These are phyloP conservation scores for Capillidium rhysosporum DNA, from an alignment of 371 early-diverging fungal genomes.

Conservation along the genomic window DNA sequence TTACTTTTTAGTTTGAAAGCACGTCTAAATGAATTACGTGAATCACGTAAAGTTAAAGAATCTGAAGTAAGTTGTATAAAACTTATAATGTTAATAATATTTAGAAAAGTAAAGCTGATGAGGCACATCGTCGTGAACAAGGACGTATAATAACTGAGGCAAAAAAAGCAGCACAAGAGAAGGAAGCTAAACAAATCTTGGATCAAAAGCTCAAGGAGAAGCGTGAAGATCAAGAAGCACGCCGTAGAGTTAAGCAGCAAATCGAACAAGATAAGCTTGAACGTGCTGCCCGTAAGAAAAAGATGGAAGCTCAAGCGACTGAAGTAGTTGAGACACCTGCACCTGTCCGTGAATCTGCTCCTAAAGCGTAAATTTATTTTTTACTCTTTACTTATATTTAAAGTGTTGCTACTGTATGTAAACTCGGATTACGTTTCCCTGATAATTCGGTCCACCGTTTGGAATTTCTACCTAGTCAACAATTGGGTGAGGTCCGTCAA, in stretches of 20 bases:
- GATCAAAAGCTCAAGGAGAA: slow-evolving; percentile 3
- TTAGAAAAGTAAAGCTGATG: slow-evolving; percentile 1
- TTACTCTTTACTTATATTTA: background rate
- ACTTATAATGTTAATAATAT: background rate
- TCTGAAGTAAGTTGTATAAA: background rate
- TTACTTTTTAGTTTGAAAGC: background rate
- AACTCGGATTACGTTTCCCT: background rate
- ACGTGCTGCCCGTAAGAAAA: background rate
- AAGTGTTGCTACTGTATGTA: background rate
- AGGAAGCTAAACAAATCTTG: slow-evolving; percentile 3
- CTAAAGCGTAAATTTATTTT: background rate
- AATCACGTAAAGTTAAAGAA: background rate
- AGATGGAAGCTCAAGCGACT: background rate
- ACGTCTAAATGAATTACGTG: background rate
- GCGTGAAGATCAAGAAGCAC: background rate
- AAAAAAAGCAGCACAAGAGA: background rate
- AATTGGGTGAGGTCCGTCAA: background rate
- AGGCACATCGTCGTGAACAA: background rate
- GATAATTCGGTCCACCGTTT: background rate
- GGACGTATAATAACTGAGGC: background rate
- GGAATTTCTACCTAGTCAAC: background rate
- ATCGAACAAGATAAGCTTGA: slow-evolving; percentile 3
- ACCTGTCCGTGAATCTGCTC: background rate
- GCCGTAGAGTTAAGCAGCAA: background rate
- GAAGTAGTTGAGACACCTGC: background rate